Percentiles rank a stretch among this genome's conserved stretches.
These are phyloP conservation scores for Arxiozyma bovina DNA, from an alignment of 1,139 yeast species.

Conservation along the genomic window DNA sequence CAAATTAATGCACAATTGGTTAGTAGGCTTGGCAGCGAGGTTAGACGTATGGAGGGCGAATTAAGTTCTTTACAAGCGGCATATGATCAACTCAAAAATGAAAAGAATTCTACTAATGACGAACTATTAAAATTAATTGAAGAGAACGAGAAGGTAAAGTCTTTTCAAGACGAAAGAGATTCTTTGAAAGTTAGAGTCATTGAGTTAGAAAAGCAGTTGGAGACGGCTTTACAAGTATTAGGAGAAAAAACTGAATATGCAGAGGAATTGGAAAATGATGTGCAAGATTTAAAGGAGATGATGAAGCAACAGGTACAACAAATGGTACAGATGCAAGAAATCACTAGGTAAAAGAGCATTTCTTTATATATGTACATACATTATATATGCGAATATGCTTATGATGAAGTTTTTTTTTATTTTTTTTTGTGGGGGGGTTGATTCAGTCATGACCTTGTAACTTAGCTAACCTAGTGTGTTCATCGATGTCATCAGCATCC, in stretches of 20 bases:
- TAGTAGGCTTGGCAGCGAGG: constrained; percentile 40
- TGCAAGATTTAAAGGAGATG: constrained; percentile 75
- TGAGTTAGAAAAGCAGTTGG: constrained; percentile 38
- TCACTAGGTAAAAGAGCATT: constrained; percentile 6
- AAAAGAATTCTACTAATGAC: constrained; percentile 58
- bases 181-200: constrained; percentile 35
- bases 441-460: constrained; percentile 50
- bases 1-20: constrained; percentile 25
- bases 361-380: neutral
- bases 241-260: constrained; percentile 88
- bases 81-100: constrained; percentile 42
- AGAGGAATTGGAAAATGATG: constrained; percentile 81
- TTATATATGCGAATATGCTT: neutral
- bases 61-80: constrained; percentile 58
- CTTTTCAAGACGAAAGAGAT: constrained; percentile 33
- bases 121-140: constrained; percentile 55
- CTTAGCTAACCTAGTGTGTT: constrained; percentile 65
- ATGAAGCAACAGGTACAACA: constrained; percentile 79
- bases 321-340: constrained; percentile 57
- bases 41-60: constrained; percentile 75
- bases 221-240: constrained; percentile 60
- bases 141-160: constrained; percentile 42
- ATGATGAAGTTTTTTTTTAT: neutral
- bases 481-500: constrained; percentile 72
- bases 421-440: neutral